Percentiles rank a stretch among this genome's conserved stretches.
These are phyloP conservation scores for Lodderomyces elongisporus DNA, from an alignment of 1,139 yeast species.

Conservation along the genomic window DNA sequence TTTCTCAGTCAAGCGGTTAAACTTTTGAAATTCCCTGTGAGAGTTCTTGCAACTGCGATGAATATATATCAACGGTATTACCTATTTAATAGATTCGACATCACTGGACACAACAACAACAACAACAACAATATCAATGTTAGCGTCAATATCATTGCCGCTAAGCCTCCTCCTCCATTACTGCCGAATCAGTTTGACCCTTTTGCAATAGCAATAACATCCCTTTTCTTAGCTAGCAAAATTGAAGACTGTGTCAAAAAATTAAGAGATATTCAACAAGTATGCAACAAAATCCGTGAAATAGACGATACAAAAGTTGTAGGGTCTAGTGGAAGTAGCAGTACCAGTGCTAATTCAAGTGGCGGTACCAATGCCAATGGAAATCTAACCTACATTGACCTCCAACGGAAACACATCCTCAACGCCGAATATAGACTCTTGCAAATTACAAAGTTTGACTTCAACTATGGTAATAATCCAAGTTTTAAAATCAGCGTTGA, in stretches of 20 bases:
- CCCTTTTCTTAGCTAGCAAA: constrained; percentile 76
- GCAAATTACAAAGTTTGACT: constrained; percentile 73
- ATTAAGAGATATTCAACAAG: constrained; percentile 52
- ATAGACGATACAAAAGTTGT: constrained; percentile 19
- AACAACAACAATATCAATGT: too few species aligned
- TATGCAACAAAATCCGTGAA: constrained; percentile 39
- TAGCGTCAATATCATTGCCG: constrained; percentile 8
- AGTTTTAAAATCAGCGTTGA: constrained; percentile 43
- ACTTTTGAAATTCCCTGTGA: constrained; percentile 57
- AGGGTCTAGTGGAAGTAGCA: not conserved
- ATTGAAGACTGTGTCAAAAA: constrained; percentile 88
- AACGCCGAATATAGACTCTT: constrained; percentile 64
- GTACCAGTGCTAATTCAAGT: too few species aligned
- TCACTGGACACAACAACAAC: constrained; percentile 10
- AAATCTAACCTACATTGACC: constrained; percentile 31
- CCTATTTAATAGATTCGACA: constrained; percentile 56
- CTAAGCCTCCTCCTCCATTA: too few species aligned
- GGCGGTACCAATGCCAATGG: too few species aligned
- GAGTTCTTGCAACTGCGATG: constrained; percentile 64
- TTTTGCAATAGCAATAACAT: constrained; percentile 60
- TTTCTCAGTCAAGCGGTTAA: constrained; percentile 51
- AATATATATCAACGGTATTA: constrained; percentile 69
- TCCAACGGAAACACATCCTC: constrained; percentile 50
- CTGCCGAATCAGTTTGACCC: constrained; percentile 23
- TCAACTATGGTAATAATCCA: constrained; percentile 39